Evolutionary conservation across 2,329 filamentous ascomycete genomes (phyloP).

Genomic region (Fusarium odoratissimum): DNA sequence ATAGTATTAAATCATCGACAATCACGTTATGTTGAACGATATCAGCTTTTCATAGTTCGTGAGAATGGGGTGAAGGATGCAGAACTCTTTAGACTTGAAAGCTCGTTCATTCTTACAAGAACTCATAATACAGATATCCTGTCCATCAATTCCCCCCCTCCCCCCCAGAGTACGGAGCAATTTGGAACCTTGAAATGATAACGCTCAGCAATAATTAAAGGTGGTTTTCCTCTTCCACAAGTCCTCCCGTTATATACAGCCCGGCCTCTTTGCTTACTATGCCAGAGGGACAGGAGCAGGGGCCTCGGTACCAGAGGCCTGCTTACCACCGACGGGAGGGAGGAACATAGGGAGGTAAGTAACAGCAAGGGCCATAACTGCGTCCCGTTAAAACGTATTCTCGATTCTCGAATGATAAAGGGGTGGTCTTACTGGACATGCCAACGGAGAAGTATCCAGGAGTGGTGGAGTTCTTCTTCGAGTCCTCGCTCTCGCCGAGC

Average conservation of each 20-base stretch:
- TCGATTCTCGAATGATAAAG: background rate
- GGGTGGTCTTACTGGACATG: constrained; percentile 75
- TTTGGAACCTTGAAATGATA: constrained; percentile 2
- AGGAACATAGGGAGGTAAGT: constrained; percentile 65
- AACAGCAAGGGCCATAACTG: constrained; percentile 70
- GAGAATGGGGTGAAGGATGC: background rate
- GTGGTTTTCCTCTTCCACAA: background rate
- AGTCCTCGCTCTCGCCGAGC: constrained; percentile 78
- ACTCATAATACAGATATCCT: constrained; percentile 8
- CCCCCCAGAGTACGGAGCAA: background rate
- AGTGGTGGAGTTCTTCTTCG: constrained; percentile 72
- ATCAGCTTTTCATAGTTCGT: no score
- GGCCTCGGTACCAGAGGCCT: constrained; percentile 50
- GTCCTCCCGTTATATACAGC: constrained; percentile 7
- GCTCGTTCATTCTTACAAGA: constrained; percentile 10
- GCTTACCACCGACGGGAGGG: constrained; percentile 51
- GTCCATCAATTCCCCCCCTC: background rate
- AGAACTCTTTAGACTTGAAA: background rate
- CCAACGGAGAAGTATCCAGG: constrained; percentile 78
- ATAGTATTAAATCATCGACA: background rate
- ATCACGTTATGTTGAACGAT: background rate
- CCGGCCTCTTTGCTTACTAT: constrained; percentile 4
- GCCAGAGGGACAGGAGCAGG: constrained; percentile 38
- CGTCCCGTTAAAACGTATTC: constrained; percentile 15
- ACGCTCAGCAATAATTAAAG: constrained; percentile 20